Conservation (phyloP, 2,329 filamentous ascomycete species). For the Fusarium globosum region DNA sequence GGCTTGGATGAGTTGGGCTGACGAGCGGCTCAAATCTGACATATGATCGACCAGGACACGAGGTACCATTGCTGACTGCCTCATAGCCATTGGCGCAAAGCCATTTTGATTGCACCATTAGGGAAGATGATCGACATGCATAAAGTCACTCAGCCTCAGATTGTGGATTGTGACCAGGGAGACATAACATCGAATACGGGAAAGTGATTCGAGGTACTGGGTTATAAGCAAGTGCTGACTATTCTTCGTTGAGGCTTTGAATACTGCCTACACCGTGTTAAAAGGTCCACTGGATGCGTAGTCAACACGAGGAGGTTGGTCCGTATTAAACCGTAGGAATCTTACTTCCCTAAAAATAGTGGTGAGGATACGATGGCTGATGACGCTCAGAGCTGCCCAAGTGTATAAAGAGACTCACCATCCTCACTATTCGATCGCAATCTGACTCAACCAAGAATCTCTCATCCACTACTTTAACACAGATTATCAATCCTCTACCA, state of each 20-base stretch:
- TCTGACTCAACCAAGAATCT: not conserved
- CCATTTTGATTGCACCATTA: too few species aligned
- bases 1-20: not conserved
- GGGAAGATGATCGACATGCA: not conserved
- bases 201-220: not conserved
- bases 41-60: not conserved
- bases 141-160: not conserved
- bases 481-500: too few species aligned
- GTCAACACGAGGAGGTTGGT: fast-evolving
- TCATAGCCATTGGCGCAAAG: not conserved
- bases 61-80: not conserved
- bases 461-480: too few species aligned
- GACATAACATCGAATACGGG: not conserved
- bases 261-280: fast-evolving
- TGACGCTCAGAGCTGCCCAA: fast-evolving
- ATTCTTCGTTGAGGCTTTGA: not conserved
- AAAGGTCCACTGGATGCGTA: not conserved
- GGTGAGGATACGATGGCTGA: not conserved
- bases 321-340: not conserved
- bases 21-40: not conserved
- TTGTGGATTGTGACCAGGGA: not conserved
- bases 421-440: fast-evolving
- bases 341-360: not conserved
- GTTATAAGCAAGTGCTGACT: not conserved
- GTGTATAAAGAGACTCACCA: not conserved